These are phyloP conservation scores for Gracilaria vermiculophylla DNA, from an alignment of 23 red algal species.

Conservation along the genomic window DNA sequence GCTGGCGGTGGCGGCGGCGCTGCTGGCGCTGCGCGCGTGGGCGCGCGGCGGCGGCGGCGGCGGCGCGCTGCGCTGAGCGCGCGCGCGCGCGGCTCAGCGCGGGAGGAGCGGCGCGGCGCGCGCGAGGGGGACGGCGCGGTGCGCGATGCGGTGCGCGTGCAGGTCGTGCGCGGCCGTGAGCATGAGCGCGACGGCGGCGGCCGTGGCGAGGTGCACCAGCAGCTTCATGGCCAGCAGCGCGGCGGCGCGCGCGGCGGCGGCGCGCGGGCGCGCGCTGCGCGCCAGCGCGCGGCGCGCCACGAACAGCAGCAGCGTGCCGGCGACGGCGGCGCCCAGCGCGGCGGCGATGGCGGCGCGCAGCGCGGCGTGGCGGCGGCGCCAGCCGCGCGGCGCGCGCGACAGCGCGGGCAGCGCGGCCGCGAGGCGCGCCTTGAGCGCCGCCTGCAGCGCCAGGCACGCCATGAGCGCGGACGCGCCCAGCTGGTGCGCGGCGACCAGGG, in stretches of 20 bases:
- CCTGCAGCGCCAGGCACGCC: background rate
- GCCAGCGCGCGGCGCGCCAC: background rate
- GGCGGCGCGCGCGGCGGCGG: background rate
- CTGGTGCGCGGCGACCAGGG: background rate
- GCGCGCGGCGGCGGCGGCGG: too few relatives aligned
- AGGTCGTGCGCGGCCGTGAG: background rate
- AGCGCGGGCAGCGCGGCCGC: background rate
- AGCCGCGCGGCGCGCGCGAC: background rate
- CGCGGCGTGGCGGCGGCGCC: background rate
- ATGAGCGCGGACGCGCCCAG: background rate
- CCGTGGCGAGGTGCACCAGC: background rate
- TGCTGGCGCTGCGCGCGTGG: too few relatives aligned
- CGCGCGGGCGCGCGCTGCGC: background rate
- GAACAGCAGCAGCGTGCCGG: background rate
- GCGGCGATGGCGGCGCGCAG: background rate
- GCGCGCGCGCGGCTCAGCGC: too few relatives aligned
- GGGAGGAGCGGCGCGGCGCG: too few relatives aligned
- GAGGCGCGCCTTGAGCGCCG: background rate
- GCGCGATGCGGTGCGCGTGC: background rate
- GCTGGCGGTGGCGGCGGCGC: too few relatives aligned
- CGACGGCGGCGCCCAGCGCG: background rate
- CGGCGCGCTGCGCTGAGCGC: too few relatives aligned
- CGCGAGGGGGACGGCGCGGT: too few relatives aligned
- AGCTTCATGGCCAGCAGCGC: background rate
- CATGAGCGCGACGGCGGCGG: background rate